Base-by-base conservation (phyloP, 805 yeast species). In the Starmera dryadoides region DNA sequence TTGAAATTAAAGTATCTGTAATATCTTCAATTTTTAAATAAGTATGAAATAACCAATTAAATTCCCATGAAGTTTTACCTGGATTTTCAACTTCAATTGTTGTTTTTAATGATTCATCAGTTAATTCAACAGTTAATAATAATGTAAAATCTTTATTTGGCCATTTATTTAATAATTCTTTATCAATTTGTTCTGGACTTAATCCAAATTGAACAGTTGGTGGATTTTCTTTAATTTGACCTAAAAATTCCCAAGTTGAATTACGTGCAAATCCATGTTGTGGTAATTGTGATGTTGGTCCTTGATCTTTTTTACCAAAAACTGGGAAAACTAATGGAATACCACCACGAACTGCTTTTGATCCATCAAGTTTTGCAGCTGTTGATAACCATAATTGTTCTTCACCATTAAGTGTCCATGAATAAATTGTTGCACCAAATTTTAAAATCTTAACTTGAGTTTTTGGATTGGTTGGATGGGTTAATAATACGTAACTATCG, bases 251-350 rank as follows among this genome's bases (percentile, higher is more conserved):
- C 98, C 98, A 93, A 3, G 71, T 65, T 12, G 91, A 80, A 60
- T 77, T 82, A 61, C 98, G 74, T 16, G 96, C 98, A 65, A 93
- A 85, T 2, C 98, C 98, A 58, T 93, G 98, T 65, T 93, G 98
- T 16, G 97, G 97, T 47, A 93, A 73, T 28, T 72, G 59, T 37
- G 67, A 69, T 30, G 88, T 76, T 29, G 66, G 63, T 4, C 85
- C 84, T 40, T 66, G 71, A 7, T 73, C 68, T 47, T 79, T 60
- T 48, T 78, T 88, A 43, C 98, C 98, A 53, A 85, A 85, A 2
- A 82, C 86, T 2, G 98, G 98, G 72, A 93, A 93, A 8, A 91
- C 98, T 19, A 93, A 67, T 11, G 98, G 98, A 38, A 93, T 86
- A 37, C 98, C 98, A 47, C 98, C 98, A 59, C 98, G 77, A 16